These are phyloP conservation scores for Trapa bicornis DNA, from an alignment of 345 rosid species.

Conservation along the genomic window DNA sequence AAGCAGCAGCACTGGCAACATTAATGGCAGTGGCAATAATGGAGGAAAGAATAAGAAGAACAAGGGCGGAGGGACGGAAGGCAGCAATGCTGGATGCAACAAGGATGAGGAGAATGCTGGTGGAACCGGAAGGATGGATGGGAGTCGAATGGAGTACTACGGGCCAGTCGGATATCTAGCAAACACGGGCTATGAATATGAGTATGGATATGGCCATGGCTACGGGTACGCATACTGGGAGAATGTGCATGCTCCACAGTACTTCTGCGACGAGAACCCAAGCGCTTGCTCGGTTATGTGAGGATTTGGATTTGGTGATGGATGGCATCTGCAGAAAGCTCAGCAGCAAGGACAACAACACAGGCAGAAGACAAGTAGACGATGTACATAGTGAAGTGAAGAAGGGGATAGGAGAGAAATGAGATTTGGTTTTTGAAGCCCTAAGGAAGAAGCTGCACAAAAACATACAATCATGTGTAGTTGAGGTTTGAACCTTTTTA, in stretches of 20 bases:
- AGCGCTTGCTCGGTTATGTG: slow-evolving; percentile 19
- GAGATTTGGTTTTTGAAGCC: no score
- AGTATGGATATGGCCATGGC: neutral
- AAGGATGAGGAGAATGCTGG: neutral
- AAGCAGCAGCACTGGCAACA: neutral
- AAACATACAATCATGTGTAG: no score
- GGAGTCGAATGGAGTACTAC: slow-evolving; percentile 8
- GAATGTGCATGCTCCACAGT: slow-evolving; percentile 6
- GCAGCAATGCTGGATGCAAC: neutral
- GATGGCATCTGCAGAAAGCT: neutral
- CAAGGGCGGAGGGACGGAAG: slow-evolving; percentile 6
- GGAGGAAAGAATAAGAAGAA: slow-evolving; percentile 12
- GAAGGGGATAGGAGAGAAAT: no score
- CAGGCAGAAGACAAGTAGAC: no score
- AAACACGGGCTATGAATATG: neutral
- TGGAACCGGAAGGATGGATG: slow-evolving; percentile 2
- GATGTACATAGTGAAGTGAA: no score
- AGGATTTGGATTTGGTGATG: neutral
- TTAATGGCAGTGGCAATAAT: slow-evolving; percentile 1
- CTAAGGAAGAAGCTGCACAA: no score
- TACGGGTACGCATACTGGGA: neutral
- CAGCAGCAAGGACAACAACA: neutral
- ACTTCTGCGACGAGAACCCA: slow-evolving; percentile 20
- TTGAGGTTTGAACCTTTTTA: no score
- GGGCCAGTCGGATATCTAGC: slow-evolving; percentile 6